Evolutionary conservation across 116 monocot genomes (phyloP), one percentile per base, ranked within the genome.

Genomic region (Cymodocea nodosa): DNA sequence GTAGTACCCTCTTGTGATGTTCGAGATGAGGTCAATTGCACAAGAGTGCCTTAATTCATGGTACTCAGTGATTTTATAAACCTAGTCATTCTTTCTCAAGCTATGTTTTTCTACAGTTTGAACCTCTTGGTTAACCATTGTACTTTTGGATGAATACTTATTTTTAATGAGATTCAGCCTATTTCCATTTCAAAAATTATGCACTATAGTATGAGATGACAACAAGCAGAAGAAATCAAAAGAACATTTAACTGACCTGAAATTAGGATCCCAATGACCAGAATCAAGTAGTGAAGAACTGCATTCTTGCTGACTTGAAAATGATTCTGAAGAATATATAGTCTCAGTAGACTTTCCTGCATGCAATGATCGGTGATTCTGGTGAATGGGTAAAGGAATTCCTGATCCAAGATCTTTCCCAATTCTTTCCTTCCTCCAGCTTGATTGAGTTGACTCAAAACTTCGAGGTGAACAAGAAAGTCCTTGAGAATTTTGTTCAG

Each of bases 261-360:
- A 94, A 56, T 84, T 75, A 44, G 94, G 94, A 68, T 89, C 89
- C 94, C 94, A 94, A 77, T 89, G 89, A 53, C 82, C 94, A 59
- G 94, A 89, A 73, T 89, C 71, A 35, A 8, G 44, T 44, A 77
- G 16, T 59, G 78, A 78, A 51, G 80, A 82, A 67, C 70, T 84
- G 74, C 74, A 65, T 68, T 81, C 80, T 62, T 72, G 66, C 62
- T 71, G 79, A 71, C 83, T 81, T 60, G 14, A 53, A 13, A 60
- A 74, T 60, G 51, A 14, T 19, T 85, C 77, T 15, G 70, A 56
- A 34, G 34, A 35, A 65, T 24, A 10, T 20, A 48, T 54, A 23
- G 25, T 6, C n/a, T 55, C 50, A 66, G 34, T 67, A n/a, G 74
- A 59, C 62, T 53, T 63, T 65, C 56, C 25, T 6, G 49, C 16